Base-by-base conservation (phyloP, 148 eudicot genomes). In the Tetragonia tetragonoides region DNA sequence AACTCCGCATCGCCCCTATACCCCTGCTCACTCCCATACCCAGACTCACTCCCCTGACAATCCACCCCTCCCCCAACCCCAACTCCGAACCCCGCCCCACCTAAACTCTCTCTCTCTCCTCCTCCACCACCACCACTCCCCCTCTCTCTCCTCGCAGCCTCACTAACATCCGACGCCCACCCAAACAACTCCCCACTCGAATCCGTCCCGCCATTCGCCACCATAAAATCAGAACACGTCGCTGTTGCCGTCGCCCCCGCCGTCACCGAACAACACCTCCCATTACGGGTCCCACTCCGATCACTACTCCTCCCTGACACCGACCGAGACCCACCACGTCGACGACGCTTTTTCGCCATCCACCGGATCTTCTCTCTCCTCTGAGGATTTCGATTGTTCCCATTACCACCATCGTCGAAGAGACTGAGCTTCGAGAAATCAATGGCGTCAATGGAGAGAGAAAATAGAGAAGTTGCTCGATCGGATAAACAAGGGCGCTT, bases 1-100 rank as follows among this genome's bases (percentile, higher is more conserved):
- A 86, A 89, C 78, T 91, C 96, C 0, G 87, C 98, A 87, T 93
- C 95, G 2, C 98, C 98, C 17, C 98, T 81, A 78, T 93, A 93
- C 16, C 98, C 96, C 0, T 93, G 95, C 54, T 91, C 96, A 68
- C 98, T 93, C 54, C 96, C 96, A 72, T 93, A 93, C 49, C 95
- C 98, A 0, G 98, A 89, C 42, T 93, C 98, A 60, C 77, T 86
- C 81, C 89, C 92, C 82, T 74, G 81, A 44, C 72, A 80, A 66
- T 90, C 93, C 28, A 81, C 76, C 84, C 90, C 28, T 80, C 76
- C 84, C 90, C 92, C 20, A 51, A 71, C 76, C 92, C 93, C 42
- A 60, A 74, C 24, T 72, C 76, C 4, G 37, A 83, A 79, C 20
- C 74, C 79, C 86, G 85, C 75, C 53, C 77, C 23, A 77, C 86